Base-by-base conservation (phyloP, 129 eudicot genomes). In the Tanacetum coccineum region DNA sequence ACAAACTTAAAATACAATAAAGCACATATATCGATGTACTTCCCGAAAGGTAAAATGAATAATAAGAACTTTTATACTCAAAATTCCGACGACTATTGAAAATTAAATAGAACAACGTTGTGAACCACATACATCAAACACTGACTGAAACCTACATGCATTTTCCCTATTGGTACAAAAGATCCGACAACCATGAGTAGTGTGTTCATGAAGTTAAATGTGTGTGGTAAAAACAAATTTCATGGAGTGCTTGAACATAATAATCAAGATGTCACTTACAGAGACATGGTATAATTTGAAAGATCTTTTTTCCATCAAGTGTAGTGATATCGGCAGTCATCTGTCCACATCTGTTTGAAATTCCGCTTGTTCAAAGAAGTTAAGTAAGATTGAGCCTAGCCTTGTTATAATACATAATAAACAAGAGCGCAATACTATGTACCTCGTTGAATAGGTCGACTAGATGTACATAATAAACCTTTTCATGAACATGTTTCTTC, bases 301-400 rank as follows among this genome's bases (percentile, higher is more conserved):
- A 89, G 74, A 70, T 86, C 86, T 63, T 79, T 88, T 83, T 88
- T 56, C 87, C 94, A 4, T 28, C 32, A 13, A 74, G 81, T 71
- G 87, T 80, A 73, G 95, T 83, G 64, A 84, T 86, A 67, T 76
- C 65, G 82, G 86, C 97, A 32, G 84, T 84, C 97, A 90, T 90
- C 28, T 90, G 97, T 64, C 97, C 95, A 14, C 65, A 72, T 0
- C 76, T 18, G 91, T 86, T 75, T 89, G 97, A 67, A 69, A 86
- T 59, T 90, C 97, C 0, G 80, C 87, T 95, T 89, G 57, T 6
- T 4, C 44, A 70, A 69, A 22, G 3, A 9, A 26, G 0, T 39
- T n/a, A n/a, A n/a, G n/a, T n/a, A n/a, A n/a, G n/a, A n/a, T n/a
- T n/a, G n/a, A n/a, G n/a, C n/a, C n/a, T n/a, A n/a, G 25, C 42